These are phyloP conservation scores for Elongisporangium anandrum DNA, from an alignment of 352 stramenopile genomes.

Conservation along the genomic window DNA sequence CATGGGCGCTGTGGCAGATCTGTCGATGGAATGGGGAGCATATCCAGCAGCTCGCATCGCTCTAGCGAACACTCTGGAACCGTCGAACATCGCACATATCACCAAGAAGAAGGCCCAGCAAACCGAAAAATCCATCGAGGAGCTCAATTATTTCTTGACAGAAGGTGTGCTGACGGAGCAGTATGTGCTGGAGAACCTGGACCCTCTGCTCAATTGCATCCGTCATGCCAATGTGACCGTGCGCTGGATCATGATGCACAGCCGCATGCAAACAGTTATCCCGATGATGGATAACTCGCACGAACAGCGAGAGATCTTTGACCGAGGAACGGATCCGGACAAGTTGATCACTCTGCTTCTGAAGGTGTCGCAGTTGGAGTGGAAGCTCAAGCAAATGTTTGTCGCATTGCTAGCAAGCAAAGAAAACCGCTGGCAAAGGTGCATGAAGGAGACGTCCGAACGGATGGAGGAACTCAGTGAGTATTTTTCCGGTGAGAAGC, in stretches of 20 bases:
- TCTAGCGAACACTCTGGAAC: constrained; percentile 86
- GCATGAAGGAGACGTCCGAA: constrained; percentile 83
- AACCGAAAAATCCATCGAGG: constrained; percentile 82
- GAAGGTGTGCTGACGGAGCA: constrained; percentile 91
- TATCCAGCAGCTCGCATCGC: constrained; percentile 88
- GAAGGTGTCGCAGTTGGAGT: constrained; percentile 93
- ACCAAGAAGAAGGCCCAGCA: constrained; percentile 86
- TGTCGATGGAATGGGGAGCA: constrained; percentile 90
- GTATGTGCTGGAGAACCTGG: constrained; percentile 92
- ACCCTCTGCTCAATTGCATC: constrained; percentile 89
- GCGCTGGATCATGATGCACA: constrained; percentile 94
- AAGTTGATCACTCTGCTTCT: constrained; percentile 91
- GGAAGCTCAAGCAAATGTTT: constrained; percentile 94
- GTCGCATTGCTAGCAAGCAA: constrained; percentile 86
- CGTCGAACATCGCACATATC: constrained; percentile 87
- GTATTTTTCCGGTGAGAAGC: constrained; percentile 93
- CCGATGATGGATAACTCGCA: constrained; percentile 86
- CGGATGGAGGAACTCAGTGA: constrained; percentile 92
- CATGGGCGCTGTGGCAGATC: constrained; percentile 92
- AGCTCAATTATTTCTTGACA: constrained; percentile 89
- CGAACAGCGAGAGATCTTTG: constrained; percentile 80
- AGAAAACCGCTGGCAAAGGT: constrained; percentile 89
- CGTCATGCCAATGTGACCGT: constrained; percentile 91
- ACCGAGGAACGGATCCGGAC: constrained; percentile 76
- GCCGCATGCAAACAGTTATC: constrained; percentile 81